Base-by-base conservation (phyloP, 1,284 basidiomycete genomes). In the Ustilago trichophora region DNA sequence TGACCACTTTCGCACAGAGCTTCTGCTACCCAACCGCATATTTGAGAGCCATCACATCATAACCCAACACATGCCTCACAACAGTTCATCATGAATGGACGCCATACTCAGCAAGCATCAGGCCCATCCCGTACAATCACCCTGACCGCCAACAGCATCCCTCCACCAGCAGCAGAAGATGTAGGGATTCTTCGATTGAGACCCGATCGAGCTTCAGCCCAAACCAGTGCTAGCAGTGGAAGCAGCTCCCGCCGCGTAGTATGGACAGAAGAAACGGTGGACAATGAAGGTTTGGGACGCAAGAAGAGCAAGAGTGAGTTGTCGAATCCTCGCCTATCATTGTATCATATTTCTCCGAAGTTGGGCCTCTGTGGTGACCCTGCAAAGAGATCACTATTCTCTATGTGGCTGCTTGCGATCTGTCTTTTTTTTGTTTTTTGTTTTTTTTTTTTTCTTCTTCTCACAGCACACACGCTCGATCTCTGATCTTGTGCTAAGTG, bases 241-340 rank as follows among this genome's bases (percentile, higher is more conserved):
- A n/a, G n/a, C n/a, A n/a, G n/a, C n/a, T n/a, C n/a, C n/a, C n/a
- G n/a, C n/a, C n/a, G n/a, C 2, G 77, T 80, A 13, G 73, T 73
- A 0, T 80, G 78, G 78, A 54, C 67, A 4, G 65, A 75, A 12
- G 74, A 71, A 13, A 79, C 78, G 1, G 54, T 80, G 1, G 78
- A 80, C 38, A 80, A 80, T 49, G 78, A 80, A 49, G 54, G 56
- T 1, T 34, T 77, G 29, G 76, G 76, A 0, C 59, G 66, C 25
- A 80, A 80, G 27, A 79, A 71, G 25, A 73, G 69, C 45, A 80
- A 80, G 40, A 76, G 76, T 77, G 46, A 49, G 76, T 65, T 6
- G n/a, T 13, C 19, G 8, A 29, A 29, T 29, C 13, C 27, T n/a
- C n/a, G n/a, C n/a, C n/a, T n/a, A n/a, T n/a, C n/a, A n/a, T n/a